Evolutionary conservation across 169 alveolate genomes (phyloP), one percentile per base, ranked within the genome.

Genomic region (Plasmodium knowlesi): DNA sequence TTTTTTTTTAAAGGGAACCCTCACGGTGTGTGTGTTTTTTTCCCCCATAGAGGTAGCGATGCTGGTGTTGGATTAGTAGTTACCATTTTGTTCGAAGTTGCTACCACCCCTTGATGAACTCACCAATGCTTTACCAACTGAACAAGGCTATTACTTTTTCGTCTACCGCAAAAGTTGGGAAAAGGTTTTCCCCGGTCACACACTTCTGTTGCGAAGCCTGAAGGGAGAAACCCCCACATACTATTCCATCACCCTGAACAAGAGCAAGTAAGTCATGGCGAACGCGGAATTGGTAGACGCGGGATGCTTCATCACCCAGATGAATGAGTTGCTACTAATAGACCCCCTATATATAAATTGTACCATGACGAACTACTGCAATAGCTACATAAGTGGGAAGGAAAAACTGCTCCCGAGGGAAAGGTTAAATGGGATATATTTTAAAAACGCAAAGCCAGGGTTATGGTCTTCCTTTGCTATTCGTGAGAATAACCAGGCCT

Each of bases 391-490:
- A 50, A 91, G 84, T 91, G 95, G 84, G 54, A 81, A 91, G 41
- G 82, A 54, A 16, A 76, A 30, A 19, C 76, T 91, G 41, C 57
- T 91, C 30, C 95, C 95, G 16, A 61, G 37, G 30, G 85, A 91
- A 50, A 72, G 61, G 61, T 61, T 91, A 72, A 91, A 91, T 57
- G 91, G 95, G 16, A 73, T 91, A 34, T 91, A 91, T 54, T 76
- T 91, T 41, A 74, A 34, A 30, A 91, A 91, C 43, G 89, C 95
- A 5, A 91, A 82, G 57, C 74, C 92, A 5, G 95, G 95, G 19
- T 32, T 91, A 50, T 91, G 95, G 95, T 91, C 95, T 8, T 91
- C 86, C 39, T 91, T 91, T 91, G 95, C 95, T 1, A 91, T 91
- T 14, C 71, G 78, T n/a, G 95, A 91, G 32, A 91, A 81, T 25